Evolutionary conservation across 164 flowering plant genomes (phyloP).

Genomic region (Nymphaea colorata): DNA sequence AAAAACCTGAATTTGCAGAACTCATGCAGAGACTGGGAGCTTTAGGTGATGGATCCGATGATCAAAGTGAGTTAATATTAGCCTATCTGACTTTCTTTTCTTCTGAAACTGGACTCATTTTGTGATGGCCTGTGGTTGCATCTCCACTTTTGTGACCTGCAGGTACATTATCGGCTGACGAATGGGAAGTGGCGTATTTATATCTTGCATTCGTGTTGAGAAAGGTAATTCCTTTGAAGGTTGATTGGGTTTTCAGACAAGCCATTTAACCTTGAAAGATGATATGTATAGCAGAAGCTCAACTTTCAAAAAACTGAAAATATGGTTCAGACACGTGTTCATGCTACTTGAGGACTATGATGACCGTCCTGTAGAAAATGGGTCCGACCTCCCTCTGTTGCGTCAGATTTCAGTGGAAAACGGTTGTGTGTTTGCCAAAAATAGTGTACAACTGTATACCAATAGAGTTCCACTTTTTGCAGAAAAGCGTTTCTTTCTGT

Average conservation of each 20-base stretch:
- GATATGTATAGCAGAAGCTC: not conserved
- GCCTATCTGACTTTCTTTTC: not conserved
- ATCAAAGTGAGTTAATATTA: conserved; percentile 39
- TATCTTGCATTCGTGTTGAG: conserved; percentile 76
- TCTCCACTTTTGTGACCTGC: not conserved
- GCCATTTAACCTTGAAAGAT: not conserved
- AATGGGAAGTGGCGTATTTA: conserved; percentile 93
- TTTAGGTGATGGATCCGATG: conserved; percentile 88
- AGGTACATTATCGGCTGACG: conserved; percentile 87
- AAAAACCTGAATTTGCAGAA: conserved; percentile 70
- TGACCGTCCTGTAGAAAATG: not conserved
- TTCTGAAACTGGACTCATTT: not conserved
- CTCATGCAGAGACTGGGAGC: conserved; percentile 97
- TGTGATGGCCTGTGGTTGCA: not conserved
- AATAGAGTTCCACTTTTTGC: not conserved
- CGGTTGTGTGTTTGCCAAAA: not conserved
- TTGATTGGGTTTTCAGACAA: not conserved
- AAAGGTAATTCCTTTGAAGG: conserved; percentile 38
- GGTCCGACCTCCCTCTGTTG: not conserved
- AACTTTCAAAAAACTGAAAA: not conserved
- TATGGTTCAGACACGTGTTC: not conserved
- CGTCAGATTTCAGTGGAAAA: not conserved
- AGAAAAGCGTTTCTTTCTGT: not conserved
- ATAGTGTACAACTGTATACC: not conserved
- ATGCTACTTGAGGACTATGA: not conserved